Conservation (phyloP, 495 filamentous ascomycete genomes). For the Aspergillus bertholletiae region DNA sequence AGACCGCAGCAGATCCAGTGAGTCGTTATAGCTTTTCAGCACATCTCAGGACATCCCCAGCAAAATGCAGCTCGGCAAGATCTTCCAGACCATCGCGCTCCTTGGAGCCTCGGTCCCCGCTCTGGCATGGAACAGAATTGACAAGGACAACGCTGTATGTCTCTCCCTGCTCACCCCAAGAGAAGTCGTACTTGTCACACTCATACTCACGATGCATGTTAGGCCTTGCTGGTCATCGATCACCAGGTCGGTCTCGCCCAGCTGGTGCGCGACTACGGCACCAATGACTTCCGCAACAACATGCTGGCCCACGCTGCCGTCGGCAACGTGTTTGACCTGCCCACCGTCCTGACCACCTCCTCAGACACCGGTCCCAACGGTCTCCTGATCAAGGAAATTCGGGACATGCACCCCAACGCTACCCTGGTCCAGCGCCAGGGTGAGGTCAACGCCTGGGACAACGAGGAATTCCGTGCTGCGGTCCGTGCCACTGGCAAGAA, state of each 20-base stretch:
- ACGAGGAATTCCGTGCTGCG: constrained; percentile 63
- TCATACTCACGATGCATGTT: background rate
- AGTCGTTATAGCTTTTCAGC: background rate
- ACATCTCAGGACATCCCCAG: background rate
- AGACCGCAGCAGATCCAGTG: background rate
- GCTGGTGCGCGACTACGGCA: constrained; percentile 61
- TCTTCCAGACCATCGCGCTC: constrained; percentile 4
- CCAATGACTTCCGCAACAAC: constrained; percentile 60
- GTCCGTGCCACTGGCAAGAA: constrained; percentile 61
- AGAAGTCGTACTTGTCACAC: background rate
- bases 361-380: constrained; percentile 64
- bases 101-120: constrained; percentile 11
- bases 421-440: constrained; percentile 66
- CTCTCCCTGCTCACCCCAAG: background rate
- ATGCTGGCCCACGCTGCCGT: constrained; percentile 67
- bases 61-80: constrained; percentile 6
- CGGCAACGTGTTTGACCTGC: constrained; percentile 63
- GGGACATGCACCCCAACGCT: constrained; percentile 62
- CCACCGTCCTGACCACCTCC: constrained; percentile 67
- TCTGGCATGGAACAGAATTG: constrained; percentile 39
- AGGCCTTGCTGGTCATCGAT: constrained; percentile 64
- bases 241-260: constrained; percentile 67
- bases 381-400: constrained; percentile 65
- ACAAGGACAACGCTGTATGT: constrained; percentile 55
- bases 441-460: constrained; percentile 82